phyloP scores from a whole-genome alignment of 176 grass and related monocot species.

The Tuctoria greenei region DNA sequence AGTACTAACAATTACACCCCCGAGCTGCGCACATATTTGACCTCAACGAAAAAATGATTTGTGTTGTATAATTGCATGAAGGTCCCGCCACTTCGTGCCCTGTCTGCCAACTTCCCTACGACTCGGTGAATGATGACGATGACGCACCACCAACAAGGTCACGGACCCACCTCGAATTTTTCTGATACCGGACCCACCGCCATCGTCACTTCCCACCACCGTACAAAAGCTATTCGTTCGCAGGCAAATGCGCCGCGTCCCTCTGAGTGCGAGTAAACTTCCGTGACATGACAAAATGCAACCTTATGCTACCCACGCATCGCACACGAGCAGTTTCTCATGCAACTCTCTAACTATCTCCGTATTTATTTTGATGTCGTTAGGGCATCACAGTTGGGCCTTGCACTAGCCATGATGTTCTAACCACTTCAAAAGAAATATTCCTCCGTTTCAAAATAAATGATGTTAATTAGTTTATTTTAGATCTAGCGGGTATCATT shows the following conservation, averaged over 20 bases:
- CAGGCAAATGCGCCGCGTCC: conserved; percentile 43
- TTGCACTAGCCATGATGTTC: no score
- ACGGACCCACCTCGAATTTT: neutral
- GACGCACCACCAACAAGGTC: neutral
- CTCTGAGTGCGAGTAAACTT: conserved; percentile 33
- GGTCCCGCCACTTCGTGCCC: conserved; percentile 30
- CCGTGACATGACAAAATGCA: conserved; percentile 3
- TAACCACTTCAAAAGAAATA: no score
- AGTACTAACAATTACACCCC: neutral
- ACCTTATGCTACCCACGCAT: conserved; percentile 15
- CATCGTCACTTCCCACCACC: conserved; percentile 35
- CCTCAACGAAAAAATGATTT: neutral
- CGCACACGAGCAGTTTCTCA: neutral
- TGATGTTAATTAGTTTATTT: no score
- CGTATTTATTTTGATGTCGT: no score
- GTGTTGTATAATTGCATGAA: neutral
- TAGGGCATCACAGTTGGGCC: no score
- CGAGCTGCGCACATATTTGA: neutral
- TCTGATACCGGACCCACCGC: neutral
- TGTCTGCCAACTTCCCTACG: conserved; percentile 41
- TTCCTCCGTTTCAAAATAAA: no score
- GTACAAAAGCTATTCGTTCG: conserved; percentile 13
- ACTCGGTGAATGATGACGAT: neutral
- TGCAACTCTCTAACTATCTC: neutral
- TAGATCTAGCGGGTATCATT: no score